Conservation (phyloP, 129 eudicot species). For the Kitagawia praeruptora region DNA sequence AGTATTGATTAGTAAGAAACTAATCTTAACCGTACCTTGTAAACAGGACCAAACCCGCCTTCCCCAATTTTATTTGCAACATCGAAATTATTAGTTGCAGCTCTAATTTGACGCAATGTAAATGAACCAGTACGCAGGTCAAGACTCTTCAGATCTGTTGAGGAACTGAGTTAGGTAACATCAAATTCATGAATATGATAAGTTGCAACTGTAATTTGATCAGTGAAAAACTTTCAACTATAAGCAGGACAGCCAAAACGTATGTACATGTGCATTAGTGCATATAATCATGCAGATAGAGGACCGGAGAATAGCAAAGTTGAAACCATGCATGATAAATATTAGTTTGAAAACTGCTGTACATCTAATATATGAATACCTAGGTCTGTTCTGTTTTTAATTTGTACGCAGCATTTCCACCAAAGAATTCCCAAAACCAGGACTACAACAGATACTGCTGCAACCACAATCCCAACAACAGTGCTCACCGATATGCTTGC, state of each 20-base stretch:
- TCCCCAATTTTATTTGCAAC: conserved; percentile 46
- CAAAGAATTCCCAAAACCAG: conserved; percentile 37
- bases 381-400: conserved; percentile 5
- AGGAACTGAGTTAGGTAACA: background rate
- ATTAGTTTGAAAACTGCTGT: background rate
- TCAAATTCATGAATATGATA: background rate
- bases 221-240: background rate
- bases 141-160: conserved; percentile 30
- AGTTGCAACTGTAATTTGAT: background rate
- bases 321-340: background rate
- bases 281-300: background rate
- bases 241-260: background rate
- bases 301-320: background rate
- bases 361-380: background rate
- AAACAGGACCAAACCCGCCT: conserved; percentile 63
- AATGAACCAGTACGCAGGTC: conserved; percentile 39
- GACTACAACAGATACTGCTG: conserved; percentile 22
- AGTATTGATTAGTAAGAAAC: background rate
- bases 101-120: conserved; percentile 39
- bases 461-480: conserved; percentile 51
- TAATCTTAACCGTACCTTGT: conserved; percentile 26
- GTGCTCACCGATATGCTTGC: conserved; percentile 30
- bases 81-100: conserved; percentile 48
- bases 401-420: conserved; percentile 40
- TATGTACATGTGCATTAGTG: background rate